Conservation (phyloP, 345 rosid genomes). For the Gossypioides kirkii region DNA sequence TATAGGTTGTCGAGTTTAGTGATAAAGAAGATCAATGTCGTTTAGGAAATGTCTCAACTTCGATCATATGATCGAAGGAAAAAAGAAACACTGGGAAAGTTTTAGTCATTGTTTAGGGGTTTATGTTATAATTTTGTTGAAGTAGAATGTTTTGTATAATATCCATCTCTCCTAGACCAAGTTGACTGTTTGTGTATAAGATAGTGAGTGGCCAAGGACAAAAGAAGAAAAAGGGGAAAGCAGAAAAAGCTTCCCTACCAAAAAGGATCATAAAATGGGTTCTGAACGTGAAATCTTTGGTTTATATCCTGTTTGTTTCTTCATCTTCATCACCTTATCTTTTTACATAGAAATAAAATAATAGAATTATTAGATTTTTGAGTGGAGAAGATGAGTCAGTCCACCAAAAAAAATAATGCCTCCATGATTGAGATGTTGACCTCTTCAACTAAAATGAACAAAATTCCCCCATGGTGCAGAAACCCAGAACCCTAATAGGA, state of each 20-base stretch:
- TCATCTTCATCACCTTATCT: background rate
- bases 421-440: slow-evolving; percentile 66
- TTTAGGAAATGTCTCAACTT: too few relatives aligned
- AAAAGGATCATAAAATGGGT: slow-evolving; percentile 15
- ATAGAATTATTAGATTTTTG: slow-evolving; percentile 4
- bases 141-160: too few relatives aligned
- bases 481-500: slow-evolving; percentile 6
- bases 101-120: too few relatives aligned
- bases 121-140: too few relatives aligned
- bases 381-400: slow-evolving; percentile 28
- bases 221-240: background rate
- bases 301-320: slow-evolving; percentile 24
- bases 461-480: slow-evolving; percentile 23
- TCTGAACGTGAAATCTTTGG: slow-evolving; percentile 33
- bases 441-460: slow-evolving; percentile 30
- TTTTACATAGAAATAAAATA: background rate
- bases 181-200: background rate
- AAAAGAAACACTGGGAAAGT: too few relatives aligned
- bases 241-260: background rate
- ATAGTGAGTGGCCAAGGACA: slow-evolving; percentile 24
- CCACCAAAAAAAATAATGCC: slow-evolving; percentile 43
- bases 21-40: too few relatives aligned
- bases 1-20: too few relatives aligned
- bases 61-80: too few relatives aligned
- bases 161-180: background rate